Base-by-base conservation (phyloP, 2,329 filamentous ascomycete species). In the Aspergillus versicolor region DNA sequence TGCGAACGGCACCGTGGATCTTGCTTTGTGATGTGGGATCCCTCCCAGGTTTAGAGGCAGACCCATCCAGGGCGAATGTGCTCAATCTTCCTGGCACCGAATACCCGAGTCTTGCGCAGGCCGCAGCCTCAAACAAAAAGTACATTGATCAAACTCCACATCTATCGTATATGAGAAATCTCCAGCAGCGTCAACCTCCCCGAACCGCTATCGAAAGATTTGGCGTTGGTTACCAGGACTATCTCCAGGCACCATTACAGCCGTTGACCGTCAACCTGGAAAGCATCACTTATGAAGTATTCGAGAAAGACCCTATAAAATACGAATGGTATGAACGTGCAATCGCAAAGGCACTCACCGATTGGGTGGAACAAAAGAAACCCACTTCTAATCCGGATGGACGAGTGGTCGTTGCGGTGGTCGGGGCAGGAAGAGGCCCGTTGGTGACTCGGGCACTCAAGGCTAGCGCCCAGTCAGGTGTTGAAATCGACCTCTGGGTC, bases 221-320 rank as follows among this genome's bases (percentile, higher is more conserved):
- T 64, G 86, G 86, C 13, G 78, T 84, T 19, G 88, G 88, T 2
- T 91, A 90, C 65, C 95, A 99, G 69, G 94, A 99, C 73, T 99
- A 94, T 81, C 81, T 99, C 11, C 94, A 99, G 73, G 92, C 92
- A 2, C 94, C 94, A 2, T 80, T 99, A 41, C 95, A 99, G 72
- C 94, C 94, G 0, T 81, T 99, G 13, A 93, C 93, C 0, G 94
- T 99, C 73, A 99, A 99, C 66, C 82, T 99, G 13, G 95, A 99
- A 73, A 96, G 92, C 46, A 90, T 96, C 42, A 99, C 94, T 0
- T 99, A 99, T 73, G 94, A 99, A 71, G 93, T 97, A 2, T 99
- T 99, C 68, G 94, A 99, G 73, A 95, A 95, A 65, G 95, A 99
- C 63, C 94, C 94, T 0, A 90, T 99, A 76, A 99, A 99, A 75